A percentile compares a stretch with the other conserved stretches of the same genome.
phyloP scores from a whole-genome alignment of 2,329 filamentous ascomycete genomes.

The Xylaria hypoxylon region DNA sequence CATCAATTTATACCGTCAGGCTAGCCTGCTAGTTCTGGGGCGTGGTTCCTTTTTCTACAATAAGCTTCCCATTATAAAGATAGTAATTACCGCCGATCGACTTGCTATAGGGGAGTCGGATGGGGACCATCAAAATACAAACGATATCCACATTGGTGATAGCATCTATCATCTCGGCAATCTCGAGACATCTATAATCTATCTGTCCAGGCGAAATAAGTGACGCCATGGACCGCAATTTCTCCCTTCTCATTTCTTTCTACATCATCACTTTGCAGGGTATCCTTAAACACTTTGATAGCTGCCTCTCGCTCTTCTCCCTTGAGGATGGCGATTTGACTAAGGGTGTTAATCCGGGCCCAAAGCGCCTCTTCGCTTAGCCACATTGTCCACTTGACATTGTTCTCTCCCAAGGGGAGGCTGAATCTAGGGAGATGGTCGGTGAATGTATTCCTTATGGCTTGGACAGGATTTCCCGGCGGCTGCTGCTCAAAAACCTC shows the following conservation, averaged over 20 bases:
- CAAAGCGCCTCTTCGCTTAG: constrained; percentile 70
- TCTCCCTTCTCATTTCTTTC: constrained; percentile 71
- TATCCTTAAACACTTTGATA: constrained; percentile 64
- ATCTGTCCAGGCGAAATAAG: constrained; percentile 72
- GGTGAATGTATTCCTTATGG: constrained; percentile 57
- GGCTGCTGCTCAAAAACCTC: constrained; percentile 72
- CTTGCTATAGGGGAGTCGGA: not conserved
- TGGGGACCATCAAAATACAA: not conserved
- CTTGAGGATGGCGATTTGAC: constrained; percentile 72
- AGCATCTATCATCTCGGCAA: constrained; percentile 17
- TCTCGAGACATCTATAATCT: constrained; percentile 52
- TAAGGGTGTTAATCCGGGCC: constrained; percentile 73
- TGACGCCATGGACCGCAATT: constrained; percentile 72
- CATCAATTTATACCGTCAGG: not conserved
- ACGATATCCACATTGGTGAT: constrained; percentile 23
- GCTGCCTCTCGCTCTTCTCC: constrained; percentile 62
- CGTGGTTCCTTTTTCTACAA: not conserved
- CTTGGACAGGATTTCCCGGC: constrained; percentile 63
- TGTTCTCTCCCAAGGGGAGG: constrained; percentile 69
- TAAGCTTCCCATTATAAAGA: not conserved
- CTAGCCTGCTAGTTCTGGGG: not conserved
- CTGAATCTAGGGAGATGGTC: constrained; percentile 64
- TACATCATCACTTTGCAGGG: constrained; percentile 64
- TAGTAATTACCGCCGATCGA: not conserved
- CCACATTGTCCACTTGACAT: constrained; percentile 68